phyloP scores from a whole-genome alignment of 83 land plant genomes.

The Picea abies region DNA sequence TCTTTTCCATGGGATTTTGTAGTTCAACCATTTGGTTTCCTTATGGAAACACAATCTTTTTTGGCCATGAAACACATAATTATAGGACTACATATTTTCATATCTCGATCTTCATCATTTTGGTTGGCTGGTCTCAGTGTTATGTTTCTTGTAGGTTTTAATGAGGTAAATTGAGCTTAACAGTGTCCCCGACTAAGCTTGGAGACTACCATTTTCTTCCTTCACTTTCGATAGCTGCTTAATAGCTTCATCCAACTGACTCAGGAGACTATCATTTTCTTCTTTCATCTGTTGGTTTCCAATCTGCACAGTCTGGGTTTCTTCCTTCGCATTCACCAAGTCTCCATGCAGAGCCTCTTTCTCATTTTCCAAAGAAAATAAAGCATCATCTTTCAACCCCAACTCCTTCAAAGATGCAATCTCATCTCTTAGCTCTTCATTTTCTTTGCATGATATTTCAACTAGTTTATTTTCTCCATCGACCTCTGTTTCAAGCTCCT shows the following conservation, averaged over 20 bases:
- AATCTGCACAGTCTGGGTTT: background rate
- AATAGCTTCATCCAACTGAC: background rate
- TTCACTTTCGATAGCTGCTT: background rate
- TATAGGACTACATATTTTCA: no score
- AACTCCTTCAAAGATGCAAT: background rate
- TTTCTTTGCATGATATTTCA: background rate
- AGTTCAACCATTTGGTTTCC: no score
- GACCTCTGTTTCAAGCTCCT: no score
- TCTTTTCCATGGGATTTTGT: no score
- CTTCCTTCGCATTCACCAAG: background rate
- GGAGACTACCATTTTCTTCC: background rate
- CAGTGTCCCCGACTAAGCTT: background rate
- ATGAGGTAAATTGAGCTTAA: background rate
- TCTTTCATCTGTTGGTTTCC: background rate
- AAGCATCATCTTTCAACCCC: background rate
- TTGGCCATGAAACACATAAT: no score
- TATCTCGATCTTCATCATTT: no score
- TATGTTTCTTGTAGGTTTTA: no score
- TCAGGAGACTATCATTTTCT: background rate
- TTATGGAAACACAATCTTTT: no score
- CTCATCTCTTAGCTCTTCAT: constrained; percentile 2
- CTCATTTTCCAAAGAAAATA: background rate
- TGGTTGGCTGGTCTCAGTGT: no score
- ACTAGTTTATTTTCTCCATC: no score
- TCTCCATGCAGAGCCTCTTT: background rate